Evolutionary conservation across 192 early-diverging fungal genomes (phyloP).

Genomic region (Phlyctochytrium arcticum): DNA sequence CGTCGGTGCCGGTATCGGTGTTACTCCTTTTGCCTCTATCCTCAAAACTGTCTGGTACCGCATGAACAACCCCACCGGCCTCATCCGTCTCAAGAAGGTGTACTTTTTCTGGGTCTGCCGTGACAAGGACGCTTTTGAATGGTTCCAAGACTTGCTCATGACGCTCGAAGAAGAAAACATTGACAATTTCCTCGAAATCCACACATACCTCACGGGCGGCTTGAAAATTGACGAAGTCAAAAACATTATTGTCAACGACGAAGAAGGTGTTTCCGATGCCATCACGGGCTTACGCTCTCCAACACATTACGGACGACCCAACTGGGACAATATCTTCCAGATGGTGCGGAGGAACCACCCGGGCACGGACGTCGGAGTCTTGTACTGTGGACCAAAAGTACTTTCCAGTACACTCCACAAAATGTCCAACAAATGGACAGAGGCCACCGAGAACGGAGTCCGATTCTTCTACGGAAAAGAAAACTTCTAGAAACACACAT

Average conservation of each 20-base stretch:
- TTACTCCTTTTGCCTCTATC: constrained; percentile 80
- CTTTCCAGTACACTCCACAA: constrained; percentile 61
- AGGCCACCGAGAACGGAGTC: constrained; percentile 58
- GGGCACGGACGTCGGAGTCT: constrained; percentile 76
- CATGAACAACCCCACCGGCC: constrained; percentile 46
- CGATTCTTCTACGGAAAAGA: constrained; percentile 74
- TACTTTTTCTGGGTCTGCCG: constrained; percentile 87
- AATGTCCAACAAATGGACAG: constrained; percentile 59
- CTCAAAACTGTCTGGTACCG: constrained; percentile 78
- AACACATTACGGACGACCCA: constrained; percentile 78
- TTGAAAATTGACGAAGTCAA: constrained; percentile 64
- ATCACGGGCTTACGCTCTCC: constrained; percentile 72
- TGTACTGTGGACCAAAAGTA: constrained; percentile 81
- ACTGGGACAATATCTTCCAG: constrained; percentile 70
- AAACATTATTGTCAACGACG: constrained; percentile 62
- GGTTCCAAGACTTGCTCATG: constrained; percentile 80
- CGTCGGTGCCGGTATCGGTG: constrained; percentile 80
- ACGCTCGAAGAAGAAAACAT: constrained; percentile 77
- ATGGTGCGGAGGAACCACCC: constrained; percentile 60
- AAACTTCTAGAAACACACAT: not conserved
- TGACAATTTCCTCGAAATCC: constrained; percentile 71
- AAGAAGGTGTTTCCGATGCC: constrained; percentile 56
- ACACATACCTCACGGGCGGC: constrained; percentile 70
- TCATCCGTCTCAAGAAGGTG: constrained; percentile 67
- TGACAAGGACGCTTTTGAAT: constrained; percentile 79